Base-by-base conservation (phyloP, 306 rosid genomes). In the Dalbergia cochinchinensis region DNA sequence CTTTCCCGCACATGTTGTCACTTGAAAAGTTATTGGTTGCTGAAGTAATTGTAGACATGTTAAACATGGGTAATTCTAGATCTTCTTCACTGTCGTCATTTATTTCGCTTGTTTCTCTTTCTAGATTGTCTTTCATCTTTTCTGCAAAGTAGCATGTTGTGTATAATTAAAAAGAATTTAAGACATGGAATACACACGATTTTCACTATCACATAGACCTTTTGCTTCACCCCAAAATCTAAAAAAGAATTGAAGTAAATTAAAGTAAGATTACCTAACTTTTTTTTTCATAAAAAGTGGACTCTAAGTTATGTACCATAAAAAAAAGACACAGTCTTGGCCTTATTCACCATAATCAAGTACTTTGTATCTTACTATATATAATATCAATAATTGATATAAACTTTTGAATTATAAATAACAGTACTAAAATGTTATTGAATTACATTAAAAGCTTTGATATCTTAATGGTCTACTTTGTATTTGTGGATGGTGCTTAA, bases 31-130 rank as follows among this genome's bases (percentile, higher is more conserved):
- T 54, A 11, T 82, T 74, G 55, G 86, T 82, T 64, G 86, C 86
- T 54, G 57, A 70, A 45, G 45, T 78, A 69, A 82, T 72, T 26
- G 57, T 71, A 8, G 76, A 16, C 55, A 83, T 64, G 48, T 69
- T 73, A 68, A 88, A 88, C 16, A 83, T 15, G 20, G 87, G 89
- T 34, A 88, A 60, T 47, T 85, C 91, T 50, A 78, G 74, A 74
- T 85, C 83, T 13, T 83, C 86, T 4, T 44, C 11, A 10, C 45
- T 22, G 44, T 65, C 20, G 18, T 53, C 31, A 64, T 50, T 18
- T 16, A 18, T 69, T 31, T 9, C 44, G 34, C 4, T 39, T 39
- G 54, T 11, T 33, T 33, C 53, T 47, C n/a, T 47, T 11, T 47
- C 53, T 12, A 6, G 41, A 37, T 37, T 5, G 41, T 9, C n/a